phyloP scores from a whole-genome alignment of 1,284 basidiomycete species.

The Tilletia setariae region DNA sequence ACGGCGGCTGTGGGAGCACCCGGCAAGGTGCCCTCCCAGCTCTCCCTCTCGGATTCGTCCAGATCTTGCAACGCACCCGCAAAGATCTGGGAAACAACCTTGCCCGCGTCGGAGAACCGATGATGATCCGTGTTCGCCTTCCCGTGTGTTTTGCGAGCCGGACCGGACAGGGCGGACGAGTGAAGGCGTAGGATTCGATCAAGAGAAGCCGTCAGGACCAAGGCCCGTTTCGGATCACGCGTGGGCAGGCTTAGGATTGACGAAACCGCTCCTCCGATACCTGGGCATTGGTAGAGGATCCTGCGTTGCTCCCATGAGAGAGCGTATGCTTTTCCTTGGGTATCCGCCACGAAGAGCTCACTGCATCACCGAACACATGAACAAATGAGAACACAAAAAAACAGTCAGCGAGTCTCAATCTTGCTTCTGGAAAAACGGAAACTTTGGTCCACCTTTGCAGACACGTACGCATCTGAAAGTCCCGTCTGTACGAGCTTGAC shows the following conservation, averaged over 20 bases:
- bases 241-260: background rate
- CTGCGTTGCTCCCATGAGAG: constrained; percentile 32
- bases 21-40: constrained; percentile 1
- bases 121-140: background rate
- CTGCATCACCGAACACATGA: constrained; percentile 11
- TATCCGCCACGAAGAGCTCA: constrained; percentile 36
- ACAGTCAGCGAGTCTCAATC: background rate
- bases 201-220: constrained; percentile 5
- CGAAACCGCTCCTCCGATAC: constrained; percentile 1
- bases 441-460: background rate
- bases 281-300: constrained; percentile 31
- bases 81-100: background rate
- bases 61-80: background rate
- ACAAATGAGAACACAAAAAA: background rate
- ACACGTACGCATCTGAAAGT: too few species aligned
- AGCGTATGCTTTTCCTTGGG: constrained; percentile 31
- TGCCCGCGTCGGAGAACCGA: background rate
- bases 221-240: background rate
- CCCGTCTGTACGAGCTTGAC: constrained; percentile 26
- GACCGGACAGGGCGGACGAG: background rate
- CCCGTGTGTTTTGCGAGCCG: background rate
- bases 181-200: constrained; percentile 18
- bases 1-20: constrained; percentile 15
- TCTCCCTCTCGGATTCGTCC: background rate
- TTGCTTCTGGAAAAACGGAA: background rate